A percentile compares a stretch with the other conserved stretches of the same genome.
phyloP scores from a whole-genome alignment of 2,329 filamentous ascomycete genomes.

The Microdochium nivale region DNA sequence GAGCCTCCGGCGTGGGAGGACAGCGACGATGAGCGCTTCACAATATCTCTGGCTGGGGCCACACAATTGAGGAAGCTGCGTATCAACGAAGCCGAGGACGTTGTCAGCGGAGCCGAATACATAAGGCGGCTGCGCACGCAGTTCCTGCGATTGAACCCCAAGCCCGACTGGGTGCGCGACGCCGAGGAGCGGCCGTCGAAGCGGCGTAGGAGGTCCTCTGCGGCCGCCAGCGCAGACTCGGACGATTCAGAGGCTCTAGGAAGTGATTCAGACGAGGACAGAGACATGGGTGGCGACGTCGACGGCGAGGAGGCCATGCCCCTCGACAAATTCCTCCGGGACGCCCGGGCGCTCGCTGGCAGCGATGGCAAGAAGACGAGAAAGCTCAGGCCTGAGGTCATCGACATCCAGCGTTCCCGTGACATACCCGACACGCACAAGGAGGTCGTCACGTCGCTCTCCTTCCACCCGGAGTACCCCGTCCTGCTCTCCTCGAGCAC shows the following conservation, averaged over 20 bases:
- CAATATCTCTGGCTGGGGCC: conserved; percentile 71
- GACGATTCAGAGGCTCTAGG: conserved; percentile 14
- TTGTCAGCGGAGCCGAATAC: conserved; percentile 83
- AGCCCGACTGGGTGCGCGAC: conserved; percentile 51
- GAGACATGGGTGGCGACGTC: conserved; percentile 9
- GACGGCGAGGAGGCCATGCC: conserved; percentile 64
- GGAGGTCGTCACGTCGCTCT: conserved; percentile 72
- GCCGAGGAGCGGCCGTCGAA: conserved; percentile 41
- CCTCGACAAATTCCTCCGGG: conserved; percentile 70
- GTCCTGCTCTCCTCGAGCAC: conserved; percentile 84
- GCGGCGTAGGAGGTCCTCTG: conserved; percentile 41
- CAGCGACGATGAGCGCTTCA: conserved; percentile 86
- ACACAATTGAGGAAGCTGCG: conserved; percentile 76
- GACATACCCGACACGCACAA: conserved; percentile 75
- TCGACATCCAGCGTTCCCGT: conserved; percentile 84
- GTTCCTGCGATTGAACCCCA: conserved; percentile 52
- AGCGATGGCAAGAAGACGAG: conserved; percentile 46
- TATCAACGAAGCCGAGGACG: conserved; percentile 71
- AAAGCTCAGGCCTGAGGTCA: conserved; percentile 74
- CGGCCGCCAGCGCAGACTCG: conserved; percentile 26
- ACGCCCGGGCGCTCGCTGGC: conserved; percentile 58
- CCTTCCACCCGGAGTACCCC: conserved; percentile 83
- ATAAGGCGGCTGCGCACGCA: conserved; percentile 70
- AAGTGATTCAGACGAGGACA: conserved; percentile 12
- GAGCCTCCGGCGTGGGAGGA: conserved; percentile 74